Percentiles rank a stretch among this genome's conserved stretches.
phyloP scores from a whole-genome alignment of 768 basidiomycete genomes.

The Lentinula lateritia region DNA sequence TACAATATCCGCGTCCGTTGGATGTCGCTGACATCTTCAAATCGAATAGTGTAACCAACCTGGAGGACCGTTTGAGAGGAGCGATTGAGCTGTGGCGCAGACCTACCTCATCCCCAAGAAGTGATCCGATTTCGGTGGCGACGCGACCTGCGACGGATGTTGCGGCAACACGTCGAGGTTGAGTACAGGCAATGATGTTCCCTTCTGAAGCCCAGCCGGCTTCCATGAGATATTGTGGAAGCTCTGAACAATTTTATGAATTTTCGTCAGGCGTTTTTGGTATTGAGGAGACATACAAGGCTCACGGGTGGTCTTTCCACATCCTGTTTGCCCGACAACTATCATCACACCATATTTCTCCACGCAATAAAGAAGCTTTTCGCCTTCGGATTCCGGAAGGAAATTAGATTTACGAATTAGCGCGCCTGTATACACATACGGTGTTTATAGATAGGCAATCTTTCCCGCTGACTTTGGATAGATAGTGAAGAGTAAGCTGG shows the following conservation, averaged over 20 bases:
- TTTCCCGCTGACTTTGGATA: slow-evolving; percentile 71
- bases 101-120: slow-evolving; percentile 82
- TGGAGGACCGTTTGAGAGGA: slow-evolving; percentile 24
- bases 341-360: slow-evolving; percentile 83
- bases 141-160: slow-evolving; percentile 91
- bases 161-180: slow-evolving; percentile 90
- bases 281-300: slow-evolving; percentile 10
- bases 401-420: slow-evolving; percentile 1
- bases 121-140: slow-evolving; percentile 84
- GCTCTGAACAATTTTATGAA: slow-evolving; percentile 45
- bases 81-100: background rate
- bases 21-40: slow-evolving; percentile 88
- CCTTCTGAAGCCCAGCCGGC: slow-evolving; percentile 87
- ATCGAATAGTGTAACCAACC: slow-evolving; percentile 98
- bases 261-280: slow-evolving; percentile 8
- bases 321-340: slow-evolving; percentile 93
- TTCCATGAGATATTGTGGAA: slow-evolving; percentile 93
- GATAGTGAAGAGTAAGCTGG: slow-evolving; percentile 49
- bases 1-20: slow-evolving; percentile 87
- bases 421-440: slow-evolving; percentile 36
- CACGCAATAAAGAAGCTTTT: slow-evolving; percentile 75
- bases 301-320: slow-evolving; percentile 96
- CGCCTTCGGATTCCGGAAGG: slow-evolving; percentile 50
- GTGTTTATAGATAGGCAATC: slow-evolving; percentile 88
- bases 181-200: slow-evolving; percentile 86